Conservation (phyloP, 371 early-diverging fungal species). For the Actinomucor elegans region DNA sequence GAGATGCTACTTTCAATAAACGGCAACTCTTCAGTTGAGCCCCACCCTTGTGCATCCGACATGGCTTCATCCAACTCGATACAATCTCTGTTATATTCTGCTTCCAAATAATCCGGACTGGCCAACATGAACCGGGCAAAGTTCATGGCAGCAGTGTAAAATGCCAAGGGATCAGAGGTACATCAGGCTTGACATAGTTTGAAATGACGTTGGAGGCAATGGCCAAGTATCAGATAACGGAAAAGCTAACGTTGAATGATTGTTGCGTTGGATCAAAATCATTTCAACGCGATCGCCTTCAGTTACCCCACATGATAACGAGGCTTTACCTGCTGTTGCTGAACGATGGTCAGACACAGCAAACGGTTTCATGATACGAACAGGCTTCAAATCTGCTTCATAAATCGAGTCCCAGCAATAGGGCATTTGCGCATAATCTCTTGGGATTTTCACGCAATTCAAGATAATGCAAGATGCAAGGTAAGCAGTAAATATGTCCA, state of each 20-base stretch:
- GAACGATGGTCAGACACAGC: conserved; percentile 13
- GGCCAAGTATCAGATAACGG: conserved; percentile 62
- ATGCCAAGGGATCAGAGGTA: conserved; percentile 52
- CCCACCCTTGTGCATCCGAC: conserved; percentile 52
- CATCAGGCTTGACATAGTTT: conserved; percentile 36
- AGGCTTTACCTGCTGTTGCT: neutral
- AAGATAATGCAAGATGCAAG: conserved; percentile 87
- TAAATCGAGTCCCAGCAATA: conserved; percentile 91
- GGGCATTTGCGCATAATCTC: conserved; percentile 87
- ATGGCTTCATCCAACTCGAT: conserved; percentile 45
- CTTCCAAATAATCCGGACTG: conserved; percentile 45
- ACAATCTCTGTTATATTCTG: conserved; percentile 49
- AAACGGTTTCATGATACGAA: conserved; percentile 51
- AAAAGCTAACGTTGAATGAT: conserved; percentile 63
- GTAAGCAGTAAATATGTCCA: conserved; percentile 89
- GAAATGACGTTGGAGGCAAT: conserved; percentile 35
- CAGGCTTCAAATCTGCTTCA: conserved; percentile 73
- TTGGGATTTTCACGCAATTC: conserved; percentile 54
- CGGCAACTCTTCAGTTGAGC: conserved; percentile 15
- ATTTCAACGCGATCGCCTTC: conserved; percentile 46
- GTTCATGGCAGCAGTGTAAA: conserved; percentile 55
- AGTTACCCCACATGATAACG: conserved; percentile 5
- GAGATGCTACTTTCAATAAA: conserved; percentile 28
- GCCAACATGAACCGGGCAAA: conserved; percentile 64
- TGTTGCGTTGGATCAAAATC: conserved; percentile 61